Percentiles rank a stretch among this genome's conserved stretches.
phyloP scores from a whole-genome alignment of 192 early-diverging fungal species.

The Backusella luteola region DNA sequence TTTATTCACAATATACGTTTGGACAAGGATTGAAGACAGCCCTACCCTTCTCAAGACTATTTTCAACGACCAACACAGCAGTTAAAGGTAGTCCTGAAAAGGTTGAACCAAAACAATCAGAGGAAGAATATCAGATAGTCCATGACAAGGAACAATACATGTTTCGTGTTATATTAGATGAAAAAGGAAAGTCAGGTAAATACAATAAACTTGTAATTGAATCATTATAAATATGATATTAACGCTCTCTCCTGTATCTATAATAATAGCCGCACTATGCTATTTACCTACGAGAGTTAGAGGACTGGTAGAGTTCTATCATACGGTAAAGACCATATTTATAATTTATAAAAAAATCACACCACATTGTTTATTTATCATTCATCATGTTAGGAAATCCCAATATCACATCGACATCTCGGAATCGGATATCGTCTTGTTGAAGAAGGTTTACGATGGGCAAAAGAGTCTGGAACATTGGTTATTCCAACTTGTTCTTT shows the following conservation, averaged over 20 bases:
- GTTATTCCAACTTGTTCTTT: constrained; percentile 25
- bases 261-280: constrained; percentile 17
- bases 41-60: not conserved
- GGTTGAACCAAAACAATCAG: not conserved
- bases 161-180: constrained; percentile 17
- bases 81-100: not conserved
- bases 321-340: not conserved
- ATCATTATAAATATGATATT: not conserved
- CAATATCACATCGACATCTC: constrained; percentile 15
- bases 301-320: constrained; percentile 11
- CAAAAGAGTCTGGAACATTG: constrained; percentile 10
- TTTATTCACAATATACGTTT: constrained; percentile 7
- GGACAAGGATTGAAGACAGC: constrained; percentile 9
- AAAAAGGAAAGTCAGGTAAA: constrained; percentile 13
- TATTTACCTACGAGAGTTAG: constrained; percentile 15
- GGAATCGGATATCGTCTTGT: constrained; percentile 18
- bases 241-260: not conserved
- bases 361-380: not conserved
- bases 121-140: constrained; percentile 1
- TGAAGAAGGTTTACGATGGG: constrained; percentile 15
- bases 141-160: constrained; percentile 19
- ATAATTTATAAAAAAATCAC: not conserved
- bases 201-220: not conserved
- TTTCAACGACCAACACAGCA: not conserved
- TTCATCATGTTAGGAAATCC: constrained; percentile 25